Base-by-base conservation (phyloP, 2,329 filamentous ascomycete species). In the Colletotrichum ledebouriae region DNA sequence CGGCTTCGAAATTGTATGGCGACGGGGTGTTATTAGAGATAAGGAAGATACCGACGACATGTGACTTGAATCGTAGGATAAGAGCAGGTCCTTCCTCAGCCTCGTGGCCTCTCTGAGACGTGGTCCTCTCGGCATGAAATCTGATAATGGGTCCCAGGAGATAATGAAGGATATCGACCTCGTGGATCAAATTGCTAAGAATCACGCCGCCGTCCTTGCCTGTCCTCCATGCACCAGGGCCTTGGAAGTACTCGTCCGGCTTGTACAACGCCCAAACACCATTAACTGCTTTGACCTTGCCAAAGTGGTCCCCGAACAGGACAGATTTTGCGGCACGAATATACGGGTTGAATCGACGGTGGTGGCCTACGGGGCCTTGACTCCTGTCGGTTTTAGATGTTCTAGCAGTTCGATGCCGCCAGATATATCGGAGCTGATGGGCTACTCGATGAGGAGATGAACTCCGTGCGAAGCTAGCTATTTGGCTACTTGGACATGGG, bases 311-410 rank as follows among this genome's bases (percentile, higher is more conserved):
- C 0, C 74, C 71, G 0, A 89, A 70, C 1, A 81, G 75, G 12
- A 9, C 12, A 11, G 80, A 70, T 69, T 87, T 88, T 0, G 86
- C 79, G 2, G 83, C 79, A 6, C 81, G 75, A 5, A 87, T 81
- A 73, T 86, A 87, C 0, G 83, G 83, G 71, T 89, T 89, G 77
- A 89, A 89, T 3, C 87, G 82, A 10, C 87, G 80, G 72, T 89
- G 87, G 70, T 89, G 87, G 6, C 86, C 87, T 1, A 87, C 84
- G 1, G 88, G 77, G 86, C 76, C n/a, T 82, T 81, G n/a, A 82
- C 75, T 1, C 75, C 72, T 0, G 76, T 70, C 6, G 69, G 58
- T 3, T 72, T 65, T 2, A 79, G 71, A 34, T 75, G 71, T 0
- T 65, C 59, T 0, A 81, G 49, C 0, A 82, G 72, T 2, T 67